Evolutionary conservation across 116 monocot species (phyloP), one percentile per base, ranked within the genome.

Genomic region (Papilionanthe hybrid): DNA sequence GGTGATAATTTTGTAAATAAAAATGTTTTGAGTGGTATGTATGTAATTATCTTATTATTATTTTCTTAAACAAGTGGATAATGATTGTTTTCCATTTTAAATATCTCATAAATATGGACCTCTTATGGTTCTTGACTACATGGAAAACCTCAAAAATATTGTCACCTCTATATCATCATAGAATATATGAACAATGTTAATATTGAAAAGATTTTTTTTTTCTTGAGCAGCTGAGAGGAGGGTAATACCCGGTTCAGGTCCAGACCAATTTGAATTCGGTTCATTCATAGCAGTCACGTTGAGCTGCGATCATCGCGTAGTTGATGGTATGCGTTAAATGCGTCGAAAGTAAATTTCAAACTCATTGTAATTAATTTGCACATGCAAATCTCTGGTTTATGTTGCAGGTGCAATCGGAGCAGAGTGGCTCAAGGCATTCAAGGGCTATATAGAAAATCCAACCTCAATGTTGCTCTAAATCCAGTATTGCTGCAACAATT

Each of bases 221-320:
- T 73, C 47, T 87, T 32, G 67, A 45, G 56, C 93, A 99, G 99
- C 99, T 74, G 95, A 99, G 77, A 99, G 75, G 85, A 99, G 93
- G 80, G 95, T 93, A 17, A 73, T 95, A 56, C 91, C 95, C 69
- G 99, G 93, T 50, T 23, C 81, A 25, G 91, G 83, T 29, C 57
- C 83, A 10, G 87, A 85, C 76, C 87, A 99, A 82, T 90, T 84
- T 66, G 91, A 93, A 78, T 89, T 90, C 75, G 93, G 90, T 66
- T 91, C 95, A 48, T 94, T 93, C 87, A 91, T 99, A 91, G 88
- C 99, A 11, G 91, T 85, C 71, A 99, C 95, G n/a, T 79, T 99
- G 83, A 99, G 99, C 79, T 99, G 99, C 37, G 99, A 99, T 82
- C 99, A 99, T 76, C 93, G 99, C 30, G 99, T 99, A 6, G 93